Conservation (phyloP, 164 flowering plant genomes). For the Magnolia kwangsiensis region DNA sequence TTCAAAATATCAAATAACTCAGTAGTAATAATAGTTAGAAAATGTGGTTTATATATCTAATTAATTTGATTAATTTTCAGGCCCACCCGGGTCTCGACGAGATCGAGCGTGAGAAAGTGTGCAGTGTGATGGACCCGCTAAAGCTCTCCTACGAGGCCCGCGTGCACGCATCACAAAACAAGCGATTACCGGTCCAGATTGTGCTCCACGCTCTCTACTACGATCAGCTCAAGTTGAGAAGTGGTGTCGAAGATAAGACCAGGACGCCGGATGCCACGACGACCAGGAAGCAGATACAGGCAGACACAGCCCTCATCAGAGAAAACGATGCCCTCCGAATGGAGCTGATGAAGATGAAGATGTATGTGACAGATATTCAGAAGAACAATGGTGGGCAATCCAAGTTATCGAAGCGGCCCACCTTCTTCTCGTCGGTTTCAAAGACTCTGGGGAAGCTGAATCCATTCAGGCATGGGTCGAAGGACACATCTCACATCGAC, state of each 20-base stretch:
- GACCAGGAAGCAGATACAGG: constrained; percentile 53
- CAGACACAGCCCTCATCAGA: constrained; percentile 58
- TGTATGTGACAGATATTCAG: constrained; percentile 62
- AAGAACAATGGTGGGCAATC: constrained; percentile 19
- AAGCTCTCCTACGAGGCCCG: constrained; percentile 87
- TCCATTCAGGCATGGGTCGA: constrained; percentile 81
- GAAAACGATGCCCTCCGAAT: constrained; percentile 74
- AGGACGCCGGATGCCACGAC: constrained; percentile 32
- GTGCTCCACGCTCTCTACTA: constrained; percentile 86
- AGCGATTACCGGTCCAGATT: constrained; percentile 79
- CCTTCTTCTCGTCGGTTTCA: constrained; percentile 79
- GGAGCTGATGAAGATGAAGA: constrained; percentile 81
- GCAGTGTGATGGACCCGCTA: constrained; percentile 86
- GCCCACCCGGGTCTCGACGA: constrained; percentile 82
- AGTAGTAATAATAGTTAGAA: too few species aligned
- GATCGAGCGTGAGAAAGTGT: constrained; percentile 88
- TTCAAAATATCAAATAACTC: too few species aligned
- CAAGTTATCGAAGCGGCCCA: constrained; percentile 29
- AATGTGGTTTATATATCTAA: too few species aligned
- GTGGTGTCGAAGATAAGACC: constrained; percentile 38
- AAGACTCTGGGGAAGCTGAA: constrained; percentile 86
- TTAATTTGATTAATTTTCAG: constrained; percentile 26
- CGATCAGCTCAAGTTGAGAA: constrained; percentile 79
- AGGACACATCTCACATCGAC: constrained; percentile 68
- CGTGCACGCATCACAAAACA: constrained; percentile 88